phyloP scores from a whole-genome alignment of 805 yeast genomes.

The Nakazawaea ernobii region DNA sequence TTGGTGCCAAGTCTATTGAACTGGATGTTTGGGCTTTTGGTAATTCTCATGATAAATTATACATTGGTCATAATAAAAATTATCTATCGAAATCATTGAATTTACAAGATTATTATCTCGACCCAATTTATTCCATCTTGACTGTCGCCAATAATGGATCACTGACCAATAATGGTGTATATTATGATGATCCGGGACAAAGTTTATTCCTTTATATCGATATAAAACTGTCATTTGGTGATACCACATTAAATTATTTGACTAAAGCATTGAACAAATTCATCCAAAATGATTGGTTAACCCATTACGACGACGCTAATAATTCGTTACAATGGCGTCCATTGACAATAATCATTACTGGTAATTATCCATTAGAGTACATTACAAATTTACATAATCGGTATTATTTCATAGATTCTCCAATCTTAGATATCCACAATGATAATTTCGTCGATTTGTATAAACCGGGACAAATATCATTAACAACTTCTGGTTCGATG shows the following conservation, averaged over 20 bases:
- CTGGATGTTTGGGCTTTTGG: constrained; percentile 57
- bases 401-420: constrained; percentile 49
- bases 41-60: constrained; percentile 26
- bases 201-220: constrained; percentile 61
- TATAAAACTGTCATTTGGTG: constrained; percentile 38
- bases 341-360: constrained; percentile 57
- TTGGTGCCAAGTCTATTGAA: constrained; percentile 55
- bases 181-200: constrained; percentile 35
- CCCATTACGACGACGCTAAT: constrained; percentile 35
- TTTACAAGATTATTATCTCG: constrained; percentile 44
- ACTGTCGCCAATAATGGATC: constrained; percentile 35
- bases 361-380: constrained; percentile 47
- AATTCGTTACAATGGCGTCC: constrained; percentile 42
- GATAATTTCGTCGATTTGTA: constrained; percentile 13
- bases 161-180: constrained; percentile 28
- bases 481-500: constrained; percentile 20
- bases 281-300: constrained; percentile 41
- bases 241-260: constrained; percentile 36
- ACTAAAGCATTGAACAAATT: constrained; percentile 39
- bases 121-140: constrained; percentile 43
- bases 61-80: constrained; percentile 56
- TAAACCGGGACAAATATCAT: constrained; percentile 17
- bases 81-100: constrained; percentile 38
- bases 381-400: constrained; percentile 21
- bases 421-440: constrained; percentile 25